Base-by-base conservation (phyloP, 352 stramenopile species). In the Globisporangium spinosum region DNA sequence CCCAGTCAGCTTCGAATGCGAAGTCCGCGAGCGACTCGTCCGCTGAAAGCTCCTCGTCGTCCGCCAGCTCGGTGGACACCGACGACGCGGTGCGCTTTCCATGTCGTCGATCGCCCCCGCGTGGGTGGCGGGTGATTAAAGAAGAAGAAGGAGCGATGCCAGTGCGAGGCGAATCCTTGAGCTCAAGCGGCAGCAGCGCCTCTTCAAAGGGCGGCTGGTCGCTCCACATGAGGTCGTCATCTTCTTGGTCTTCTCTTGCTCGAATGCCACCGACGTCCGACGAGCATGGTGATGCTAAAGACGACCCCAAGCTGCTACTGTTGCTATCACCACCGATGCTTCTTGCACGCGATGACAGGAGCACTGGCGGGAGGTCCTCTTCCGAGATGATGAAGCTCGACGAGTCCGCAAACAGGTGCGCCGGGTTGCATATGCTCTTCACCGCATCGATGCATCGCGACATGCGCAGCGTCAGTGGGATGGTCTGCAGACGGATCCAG, bases 1-100 rank as follows among this genome's bases (percentile, higher is more conserved):
- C 77, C 87, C 87, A 95, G 75, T 95, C 87, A 20, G 81, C 85
- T 74, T 91, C 85, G 64, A 95, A 95, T 13, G 85, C 87, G 57
- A 87, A 77, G 62, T 78, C 82, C 8, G 87, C 82, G 23, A 95
- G 69, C 12, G 87, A 93, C 17, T 64, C 64, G 38, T 82, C 74
- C 51, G 71, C 67, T 3, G 72, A 49, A 27, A 77, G 68, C 38
- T 43, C 49, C n/a, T 79, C 67, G 15, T 69, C 67, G 1, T 68
- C 67, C 17, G 53, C 47, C 20, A 65, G 20, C 29, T 65, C 57
- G 10, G 65, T 67, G 1, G 65, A 66, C 20, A 58, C 65, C 15
- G 58, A 62, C 25, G 65, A 70, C 25, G 49, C 45, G 29, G 65
- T 61, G 47, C 65, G 65, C 51, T 65, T 70, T 25, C 32, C 58